These are phyloP conservation scores for Fusarium multiceps DNA, from an alignment of 2,329 filamentous ascomycete genomes.

Conservation along the genomic window DNA sequence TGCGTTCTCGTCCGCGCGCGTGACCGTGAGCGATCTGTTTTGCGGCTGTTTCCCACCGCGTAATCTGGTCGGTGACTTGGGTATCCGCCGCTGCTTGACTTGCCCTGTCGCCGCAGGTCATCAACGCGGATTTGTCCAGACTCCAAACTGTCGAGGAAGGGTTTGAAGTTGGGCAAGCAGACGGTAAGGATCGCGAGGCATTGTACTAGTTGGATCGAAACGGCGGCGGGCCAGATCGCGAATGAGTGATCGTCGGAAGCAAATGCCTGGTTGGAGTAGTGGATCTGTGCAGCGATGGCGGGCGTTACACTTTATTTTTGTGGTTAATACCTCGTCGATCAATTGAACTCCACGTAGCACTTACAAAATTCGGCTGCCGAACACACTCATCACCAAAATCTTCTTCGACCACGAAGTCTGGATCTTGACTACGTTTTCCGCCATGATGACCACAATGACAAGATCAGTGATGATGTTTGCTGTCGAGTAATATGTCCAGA, in stretches of 20 bases:
- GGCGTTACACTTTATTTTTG: conserved; percentile 40
- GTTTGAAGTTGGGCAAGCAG: conserved; percentile 48
- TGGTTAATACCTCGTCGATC: neutral
- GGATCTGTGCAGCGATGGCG: conserved; percentile 44
- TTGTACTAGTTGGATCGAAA: conserved; percentile 44
- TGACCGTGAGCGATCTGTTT: conserved; percentile 35
- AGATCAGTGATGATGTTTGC: conserved; percentile 49
- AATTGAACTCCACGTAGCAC: conserved; percentile 7
- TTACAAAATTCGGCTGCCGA: conserved; percentile 48
- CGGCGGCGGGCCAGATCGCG: conserved; percentile 40
- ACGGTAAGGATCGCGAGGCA: conserved; percentile 46
- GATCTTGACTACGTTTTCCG: conserved; percentile 45
- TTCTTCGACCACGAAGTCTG: conserved; percentile 46
- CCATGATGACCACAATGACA: conserved; percentile 43
- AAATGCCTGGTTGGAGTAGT: conserved; percentile 42
- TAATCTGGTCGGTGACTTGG: conserved; percentile 37
- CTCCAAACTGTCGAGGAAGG: conserved; percentile 47
- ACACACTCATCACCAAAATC: conserved; percentile 46
- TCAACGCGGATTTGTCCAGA: conserved; percentile 47
- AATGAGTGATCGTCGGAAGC: conserved; percentile 40
- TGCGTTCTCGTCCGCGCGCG: conserved; percentile 18
- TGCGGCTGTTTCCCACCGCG: conserved; percentile 36
- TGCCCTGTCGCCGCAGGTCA: conserved; percentile 45
- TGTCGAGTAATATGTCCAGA: conserved; percentile 46
- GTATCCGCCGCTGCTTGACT: conserved; percentile 42